Evolutionary conservation across 2,329 filamentous ascomycete genomes (phyloP), one percentile per base, ranked within the genome.

Genomic region (Diaporthe sp.): DNA sequence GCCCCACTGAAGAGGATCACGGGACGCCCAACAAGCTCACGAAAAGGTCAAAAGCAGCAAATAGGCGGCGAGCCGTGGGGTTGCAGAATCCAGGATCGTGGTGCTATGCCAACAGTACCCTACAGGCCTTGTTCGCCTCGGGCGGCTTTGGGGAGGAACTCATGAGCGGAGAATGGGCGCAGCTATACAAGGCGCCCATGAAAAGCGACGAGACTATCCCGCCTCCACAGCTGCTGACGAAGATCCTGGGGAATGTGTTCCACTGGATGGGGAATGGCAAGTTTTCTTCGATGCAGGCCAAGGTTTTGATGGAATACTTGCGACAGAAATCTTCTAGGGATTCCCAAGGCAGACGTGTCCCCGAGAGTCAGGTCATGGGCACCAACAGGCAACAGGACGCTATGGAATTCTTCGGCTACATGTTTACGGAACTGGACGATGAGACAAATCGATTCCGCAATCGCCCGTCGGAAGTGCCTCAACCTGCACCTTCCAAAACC

Each of bases 61-160:
- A 57, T 1, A 61, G 85, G 85, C 82, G 86, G 91, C 79, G 89
- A 94, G 94, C 15, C n/a, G 80, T 82, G 10, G 96, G 96, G 0
- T 88, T 98, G 17, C 86, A 92, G 75, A 98, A 98, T 79, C 94
- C 95, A 55, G 91, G 92, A 1, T 93, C 94, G 62, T 96, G 94
- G 78, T 98, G 96, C 82, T 98, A 98, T 81, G 95, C 97, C 88
- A 98, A 98, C 83, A 93, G 95, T n/a, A 93, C 93, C 0, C 87
- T 98, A 37, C 96, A 98, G 83, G 94, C 94, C 76, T 86, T 98
- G 25, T 94, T 94, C 75, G 93, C 92, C 2, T 96, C 95, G 0
- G 81, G 90, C 81, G 84, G 91, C 85, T 89, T 98, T 89, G 86
- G 90, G 84, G 82, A 92, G 85, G 86, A 93, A 86, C 81, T 93